Percentiles rank a stretch among this genome's conserved stretches.
These are phyloP conservation scores for Sphaerulina musiva DNA, from an alignment of 2,329 filamentous ascomycete genomes.

Conservation along the genomic window DNA sequence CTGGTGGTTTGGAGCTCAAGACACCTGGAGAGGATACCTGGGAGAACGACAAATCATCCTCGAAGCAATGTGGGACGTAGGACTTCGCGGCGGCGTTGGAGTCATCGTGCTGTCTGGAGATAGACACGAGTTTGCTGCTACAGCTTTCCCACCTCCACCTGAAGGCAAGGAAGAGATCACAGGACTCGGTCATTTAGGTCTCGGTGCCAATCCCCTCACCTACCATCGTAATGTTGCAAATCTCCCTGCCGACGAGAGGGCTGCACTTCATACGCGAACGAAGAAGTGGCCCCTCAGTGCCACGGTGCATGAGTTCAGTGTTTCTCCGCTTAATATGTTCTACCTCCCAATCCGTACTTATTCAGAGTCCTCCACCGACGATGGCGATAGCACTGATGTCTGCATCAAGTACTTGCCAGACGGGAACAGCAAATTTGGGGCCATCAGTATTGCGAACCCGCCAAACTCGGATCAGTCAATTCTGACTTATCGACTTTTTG, in stretches of 20 bases:
- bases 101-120: constrained; percentile 86
- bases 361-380: constrained; percentile 49
- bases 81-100: constrained; percentile 61
- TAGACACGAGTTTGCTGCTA: constrained; percentile 94
- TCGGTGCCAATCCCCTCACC: constrained; percentile 20
- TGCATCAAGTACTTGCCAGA: constrained; percentile 77
- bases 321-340: constrained; percentile 87
- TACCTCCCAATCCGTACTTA: constrained; percentile 83
- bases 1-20: constrained; percentile 70
- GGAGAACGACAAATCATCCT: constrained; percentile 71
- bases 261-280: constrained; percentile 20
- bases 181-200: constrained; percentile 24
- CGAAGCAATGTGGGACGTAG: constrained; percentile 85
- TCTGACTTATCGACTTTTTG: constrained; percentile 72
- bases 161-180: constrained; percentile 43
- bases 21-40: constrained; percentile 77
- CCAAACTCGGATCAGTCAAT: constrained; percentile 60
- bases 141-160: constrained; percentile 56
- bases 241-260: constrained; percentile 15
- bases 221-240: not conserved
- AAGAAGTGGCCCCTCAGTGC: constrained; percentile 54
- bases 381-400: constrained; percentile 68
- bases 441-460: constrained; percentile 67
- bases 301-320: constrained; percentile 83
- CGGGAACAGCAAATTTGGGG: constrained; percentile 84